These are phyloP conservation scores for Lichtheimia hyalospora DNA, from an alignment of 371 early-diverging fungal species.

Conservation along the genomic window DNA sequence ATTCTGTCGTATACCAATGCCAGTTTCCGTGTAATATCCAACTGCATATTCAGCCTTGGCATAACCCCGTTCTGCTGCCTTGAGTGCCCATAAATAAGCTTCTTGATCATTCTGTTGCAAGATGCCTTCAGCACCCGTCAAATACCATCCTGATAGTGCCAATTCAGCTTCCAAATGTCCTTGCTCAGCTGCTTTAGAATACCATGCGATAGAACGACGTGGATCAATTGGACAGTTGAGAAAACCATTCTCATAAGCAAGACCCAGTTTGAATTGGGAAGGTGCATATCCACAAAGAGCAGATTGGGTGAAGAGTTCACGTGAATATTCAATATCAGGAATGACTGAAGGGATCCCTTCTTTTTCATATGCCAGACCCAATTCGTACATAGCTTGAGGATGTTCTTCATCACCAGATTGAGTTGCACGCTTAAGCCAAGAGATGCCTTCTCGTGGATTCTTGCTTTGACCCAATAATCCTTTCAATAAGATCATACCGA, in stretches of 20 bases:
- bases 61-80: constrained; percentile 81
- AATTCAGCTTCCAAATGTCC: constrained; percentile 82
- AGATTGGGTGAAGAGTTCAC: constrained; percentile 88
- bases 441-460: constrained; percentile 85
- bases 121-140: constrained; percentile 83
- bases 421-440: constrained; percentile 93
- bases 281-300: constrained; percentile 93
- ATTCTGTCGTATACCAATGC: constrained; percentile 71
- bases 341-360: constrained; percentile 76
- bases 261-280: constrained; percentile 91
- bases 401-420: constrained; percentile 85
- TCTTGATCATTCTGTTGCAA: constrained; percentile 80
- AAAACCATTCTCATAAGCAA: constrained; percentile 92
- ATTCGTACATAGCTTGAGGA: constrained; percentile 92
- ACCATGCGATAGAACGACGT: constrained; percentile 93
- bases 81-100: constrained; percentile 87
- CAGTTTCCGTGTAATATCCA: constrained; percentile 82
- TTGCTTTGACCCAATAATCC: constrained; percentile 69
- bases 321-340: constrained; percentile 83
- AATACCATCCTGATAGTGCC: constrained; percentile 88
- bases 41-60: constrained; percentile 91
- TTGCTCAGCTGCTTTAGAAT: constrained; percentile 89
- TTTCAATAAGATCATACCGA: constrained; percentile 82
- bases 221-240: constrained; percentile 90
- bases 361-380: constrained; percentile 87